A percentile compares a stretch with the other conserved stretches of the same genome.
These are phyloP conservation scores for Citrus cavaleriei DNA, from an alignment of 345 rosid genomes.

Conservation along the genomic window DNA sequence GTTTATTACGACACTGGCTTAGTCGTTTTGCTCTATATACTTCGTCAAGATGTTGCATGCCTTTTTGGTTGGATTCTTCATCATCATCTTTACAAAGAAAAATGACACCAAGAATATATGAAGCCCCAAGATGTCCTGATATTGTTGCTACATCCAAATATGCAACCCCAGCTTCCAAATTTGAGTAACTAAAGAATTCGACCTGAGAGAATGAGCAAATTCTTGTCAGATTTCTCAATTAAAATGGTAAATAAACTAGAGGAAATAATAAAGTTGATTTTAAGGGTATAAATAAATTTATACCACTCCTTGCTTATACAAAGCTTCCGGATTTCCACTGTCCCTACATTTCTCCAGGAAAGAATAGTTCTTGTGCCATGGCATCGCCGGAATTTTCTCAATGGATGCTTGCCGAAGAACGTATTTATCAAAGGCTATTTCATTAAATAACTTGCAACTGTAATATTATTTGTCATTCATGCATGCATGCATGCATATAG, in stretches of 20 bases:
- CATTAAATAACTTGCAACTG: slow-evolving; percentile 18
- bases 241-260: no score
- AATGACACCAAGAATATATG: slow-evolving; percentile 11
- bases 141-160: slow-evolving; percentile 5
- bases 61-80: not conserved
- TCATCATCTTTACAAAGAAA: not conserved
- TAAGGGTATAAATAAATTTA: not conserved
- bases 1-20: slow-evolving; percentile 5
- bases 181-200: slow-evolving; percentile 1
- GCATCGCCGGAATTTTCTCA: not conserved
- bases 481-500: no score
- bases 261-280: no score
- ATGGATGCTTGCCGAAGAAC: slow-evolving; percentile 4
- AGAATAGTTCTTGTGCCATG: slow-evolving; percentile 2
- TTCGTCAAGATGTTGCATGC: not conserved
- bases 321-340: slow-evolving; percentile 22
- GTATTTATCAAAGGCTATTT: not conserved
- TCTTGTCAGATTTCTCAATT: no score
- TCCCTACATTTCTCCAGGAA: slow-evolving; percentile 7
- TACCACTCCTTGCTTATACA: slow-evolving; percentile 23
- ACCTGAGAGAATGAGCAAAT: not conserved
- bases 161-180: not conserved
- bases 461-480: not conserved
- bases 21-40: not conserved
- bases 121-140: slow-evolving; percentile 10